Percentiles rank a stretch among this genome's conserved stretches.
phyloP scores from a whole-genome alignment of 1,284 basidiomycete species.

The Melanopsichium pennsylvanicum region DNA sequence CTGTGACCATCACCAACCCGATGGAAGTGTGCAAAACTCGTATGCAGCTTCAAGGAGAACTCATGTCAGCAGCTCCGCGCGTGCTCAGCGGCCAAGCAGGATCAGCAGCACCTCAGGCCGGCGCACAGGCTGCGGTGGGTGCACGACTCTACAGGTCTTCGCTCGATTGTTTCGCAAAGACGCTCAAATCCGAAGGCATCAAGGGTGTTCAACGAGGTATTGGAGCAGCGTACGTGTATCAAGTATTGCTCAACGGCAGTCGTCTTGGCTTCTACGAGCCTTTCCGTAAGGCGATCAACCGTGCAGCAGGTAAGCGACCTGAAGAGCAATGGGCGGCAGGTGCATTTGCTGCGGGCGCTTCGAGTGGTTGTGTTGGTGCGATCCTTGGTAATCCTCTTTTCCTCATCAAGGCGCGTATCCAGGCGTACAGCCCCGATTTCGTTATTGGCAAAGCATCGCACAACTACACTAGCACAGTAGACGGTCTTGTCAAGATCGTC shows the following conservation, averaged over 20 bases:
- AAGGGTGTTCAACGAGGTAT: slow-evolving; percentile 90
- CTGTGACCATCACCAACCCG: slow-evolving; percentile 56
- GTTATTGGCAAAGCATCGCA: slow-evolving; percentile 95
- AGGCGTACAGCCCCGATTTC: slow-evolving; percentile 76
- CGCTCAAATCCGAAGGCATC: slow-evolving; percentile 88
- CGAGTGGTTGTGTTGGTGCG: slow-evolving; percentile 88
- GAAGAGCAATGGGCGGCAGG: slow-evolving; percentile 71
- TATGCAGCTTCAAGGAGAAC: slow-evolving; percentile 63
- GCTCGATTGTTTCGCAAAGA: slow-evolving; percentile 85
- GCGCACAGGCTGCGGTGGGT: slow-evolving; percentile 25
- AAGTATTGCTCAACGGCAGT: slow-evolving; percentile 93
- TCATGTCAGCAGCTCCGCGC: slow-evolving; percentile 43
- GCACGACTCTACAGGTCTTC: slow-evolving; percentile 80
- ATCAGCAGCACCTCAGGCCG: slow-evolving; percentile 33
- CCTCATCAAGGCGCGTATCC: slow-evolving; percentile 95
- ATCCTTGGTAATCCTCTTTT: slow-evolving; percentile 92
- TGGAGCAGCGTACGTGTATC: slow-evolving; percentile 73
- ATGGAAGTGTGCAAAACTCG: slow-evolving; percentile 63
- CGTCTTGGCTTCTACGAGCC: slow-evolving; percentile 97
- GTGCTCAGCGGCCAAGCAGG: slow-evolving; percentile 35
- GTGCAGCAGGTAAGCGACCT: slow-evolving; percentile 73
- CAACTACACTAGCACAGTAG: slow-evolving; percentile 81
- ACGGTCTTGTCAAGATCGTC: slow-evolving; percentile 83
- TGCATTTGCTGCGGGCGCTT: slow-evolving; percentile 79
- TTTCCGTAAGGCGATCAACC: slow-evolving; percentile 78